phyloP scores from a whole-genome alignment of 345 rosid genomes.

The Reutealis trisperma region DNA sequence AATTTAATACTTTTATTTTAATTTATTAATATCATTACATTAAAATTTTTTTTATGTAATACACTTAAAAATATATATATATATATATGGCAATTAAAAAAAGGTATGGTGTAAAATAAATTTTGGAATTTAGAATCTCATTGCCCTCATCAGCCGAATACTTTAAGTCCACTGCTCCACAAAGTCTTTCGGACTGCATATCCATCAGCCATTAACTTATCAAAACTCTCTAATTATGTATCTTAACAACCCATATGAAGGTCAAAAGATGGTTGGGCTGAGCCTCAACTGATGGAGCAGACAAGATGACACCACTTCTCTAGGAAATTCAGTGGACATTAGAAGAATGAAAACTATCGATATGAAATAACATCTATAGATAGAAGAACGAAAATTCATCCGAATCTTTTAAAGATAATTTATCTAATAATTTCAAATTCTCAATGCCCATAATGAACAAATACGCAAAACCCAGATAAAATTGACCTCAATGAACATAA shows the following conservation, averaged over 20 bases:
- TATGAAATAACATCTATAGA: no score
- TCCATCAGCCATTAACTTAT: neutral
- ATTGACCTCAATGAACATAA: neutral
- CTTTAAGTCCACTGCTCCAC: slow-evolving; percentile 6
- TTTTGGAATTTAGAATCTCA: neutral
- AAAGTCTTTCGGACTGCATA: neutral
- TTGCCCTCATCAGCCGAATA: neutral
- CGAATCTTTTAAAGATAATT: no score
- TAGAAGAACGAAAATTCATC: no score
- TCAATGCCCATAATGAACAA: no score
- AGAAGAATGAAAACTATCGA: no score
- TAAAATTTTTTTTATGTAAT: no score
- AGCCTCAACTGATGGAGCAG: neutral
- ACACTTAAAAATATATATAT: no score
- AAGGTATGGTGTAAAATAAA: neutral
- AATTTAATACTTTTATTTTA: no score
- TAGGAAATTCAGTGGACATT: no score
- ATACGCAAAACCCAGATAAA: neutral
- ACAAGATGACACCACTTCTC: neutral
- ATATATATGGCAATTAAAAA: no score
- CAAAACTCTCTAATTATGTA: slow-evolving; percentile 2
- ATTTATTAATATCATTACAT: no score
- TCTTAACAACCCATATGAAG: neutral
- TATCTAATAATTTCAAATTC: neutral
- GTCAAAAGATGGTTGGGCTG: neutral